phyloP scores from a whole-genome alignment of 768 basidiomycete genomes.

The Sistotremastrum suecicum region DNA sequence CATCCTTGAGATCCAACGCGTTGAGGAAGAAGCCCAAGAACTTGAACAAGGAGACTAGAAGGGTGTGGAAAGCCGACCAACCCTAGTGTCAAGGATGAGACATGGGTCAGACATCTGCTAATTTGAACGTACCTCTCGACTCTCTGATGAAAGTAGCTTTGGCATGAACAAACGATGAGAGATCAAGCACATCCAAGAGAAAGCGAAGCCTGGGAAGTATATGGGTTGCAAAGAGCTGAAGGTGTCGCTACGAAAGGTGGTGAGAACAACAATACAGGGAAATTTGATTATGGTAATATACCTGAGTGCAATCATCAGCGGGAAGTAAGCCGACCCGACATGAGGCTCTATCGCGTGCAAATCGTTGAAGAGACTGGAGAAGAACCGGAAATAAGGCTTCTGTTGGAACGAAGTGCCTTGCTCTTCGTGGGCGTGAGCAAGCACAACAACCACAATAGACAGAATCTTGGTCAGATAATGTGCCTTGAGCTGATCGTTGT shows the following conservation, averaged over 20 bases:
- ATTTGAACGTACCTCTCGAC: slow-evolving; percentile 53
- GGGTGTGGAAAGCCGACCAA: slow-evolving; percentile 93
- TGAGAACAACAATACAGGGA: slow-evolving; percentile 7
- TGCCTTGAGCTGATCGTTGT: slow-evolving; percentile 90
- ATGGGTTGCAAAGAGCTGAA: slow-evolving; percentile 92
- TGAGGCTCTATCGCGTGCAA: slow-evolving; percentile 73
- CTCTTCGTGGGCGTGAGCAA: slow-evolving; percentile 92
- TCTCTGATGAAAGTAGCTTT: slow-evolving; percentile 74
- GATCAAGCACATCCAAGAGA: slow-evolving; percentile 94
- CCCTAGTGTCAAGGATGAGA: slow-evolving; percentile 32
- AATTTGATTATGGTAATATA: slow-evolving; percentile 18
- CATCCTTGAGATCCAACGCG: slow-evolving; percentile 61
- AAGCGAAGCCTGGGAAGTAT: slow-evolving; percentile 95
- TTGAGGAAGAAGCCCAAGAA: slow-evolving; percentile 88
- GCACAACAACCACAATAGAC: slow-evolving; percentile 90
- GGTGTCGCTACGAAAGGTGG: slow-evolving; percentile 52
- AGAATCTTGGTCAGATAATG: slow-evolving; percentile 95
- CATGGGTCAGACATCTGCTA: slow-evolving; percentile 3
- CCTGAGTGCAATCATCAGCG: slow-evolving; percentile 79
- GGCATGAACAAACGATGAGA: slow-evolving; percentile 98
- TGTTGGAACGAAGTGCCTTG: slow-evolving; percentile 85
- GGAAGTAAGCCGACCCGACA: slow-evolving; percentile 83
- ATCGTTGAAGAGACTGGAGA: slow-evolving; percentile 91
- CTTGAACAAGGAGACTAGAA: slow-evolving; percentile 86
- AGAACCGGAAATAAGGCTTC: slow-evolving; percentile 97